Base-by-base conservation (phyloP, 768 basidiomycete species). In the Trametes coccinea region DNA sequence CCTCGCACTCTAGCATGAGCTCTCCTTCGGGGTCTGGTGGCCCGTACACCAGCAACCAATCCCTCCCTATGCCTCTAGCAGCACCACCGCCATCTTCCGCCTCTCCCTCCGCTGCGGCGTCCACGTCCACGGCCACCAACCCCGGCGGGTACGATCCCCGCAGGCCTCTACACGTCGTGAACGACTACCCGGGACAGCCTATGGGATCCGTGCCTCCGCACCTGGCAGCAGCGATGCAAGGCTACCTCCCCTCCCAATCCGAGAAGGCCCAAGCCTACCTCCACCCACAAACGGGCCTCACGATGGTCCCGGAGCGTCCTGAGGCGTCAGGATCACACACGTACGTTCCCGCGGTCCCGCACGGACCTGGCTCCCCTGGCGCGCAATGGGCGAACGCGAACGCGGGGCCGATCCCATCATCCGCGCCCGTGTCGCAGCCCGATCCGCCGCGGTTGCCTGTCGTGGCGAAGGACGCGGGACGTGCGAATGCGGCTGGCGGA, bases 181-280 rank as follows among this genome's bases (percentile, higher is more conserved):
- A 60, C 46, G 39, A 33, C 59, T 46, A 49, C 52, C 22, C 22
- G 1, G 22, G 22, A 22, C 22, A 22, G 22, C 5, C 41, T 8
- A 14, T 43, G 41, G 41, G 9, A 8, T n/a, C 41, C 41, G n/a
- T 43, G 4, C 41, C 10, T 6, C 41, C 41, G 31, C 31, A 33
- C 44, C 8, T n/a, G 31, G 1, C 16, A 17, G 49, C 16, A 37
- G n/a, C 57, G 34, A 37, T 37, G 34, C 34, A 37, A 37, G 34
- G 34, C 34, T 37, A 37, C 11, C 46, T 8, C 33, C 45, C 45
- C 6, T 27, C 45, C 11, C 45, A 27, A 16, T 33, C 39, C 14
- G 60, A 61, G 53, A 61, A 61, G 60, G 17, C 53, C 30, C 60
- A 61, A 39, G 49, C 55, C 30, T 61, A 61, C 47, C 22, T 61